These are phyloP conservation scores for Euphrasia arctica DNA, from an alignment of 305 asterid species.

Conservation along the genomic window DNA sequence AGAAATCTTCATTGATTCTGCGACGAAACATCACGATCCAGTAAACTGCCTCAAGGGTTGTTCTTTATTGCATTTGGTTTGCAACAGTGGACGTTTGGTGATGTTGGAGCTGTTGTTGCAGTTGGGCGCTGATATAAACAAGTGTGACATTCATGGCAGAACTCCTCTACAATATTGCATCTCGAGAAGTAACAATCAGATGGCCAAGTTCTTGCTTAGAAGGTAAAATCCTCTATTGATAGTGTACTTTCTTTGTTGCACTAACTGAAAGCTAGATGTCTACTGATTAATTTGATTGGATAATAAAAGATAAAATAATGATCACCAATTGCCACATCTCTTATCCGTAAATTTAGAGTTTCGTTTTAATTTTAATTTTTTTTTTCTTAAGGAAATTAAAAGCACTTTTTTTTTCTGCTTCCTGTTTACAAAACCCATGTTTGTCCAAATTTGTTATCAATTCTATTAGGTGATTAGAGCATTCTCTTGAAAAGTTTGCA, in stretches of 20 bases:
- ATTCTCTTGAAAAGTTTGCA: too few relatives aligned
- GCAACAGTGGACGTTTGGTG: conserved; percentile 55
- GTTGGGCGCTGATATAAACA: conserved; percentile 82
- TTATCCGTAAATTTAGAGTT: too few relatives aligned
- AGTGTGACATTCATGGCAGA: conserved; percentile 73
- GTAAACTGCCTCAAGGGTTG: conserved; percentile 68
- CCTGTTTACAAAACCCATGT: too few relatives aligned
- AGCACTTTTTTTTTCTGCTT: too few relatives aligned
- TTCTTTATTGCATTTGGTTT: conserved; percentile 81
- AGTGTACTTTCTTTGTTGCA: neutral
- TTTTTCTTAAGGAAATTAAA: too few relatives aligned
- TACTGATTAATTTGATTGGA: too few relatives aligned
- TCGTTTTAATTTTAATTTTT: too few relatives aligned
- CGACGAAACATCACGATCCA: conserved; percentile 42
- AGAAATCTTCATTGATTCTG: conserved; percentile 33
- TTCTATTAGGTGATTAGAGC: too few relatives aligned
- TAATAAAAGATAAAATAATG: too few relatives aligned
- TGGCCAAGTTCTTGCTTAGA: conserved; percentile 84
- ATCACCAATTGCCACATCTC: too few relatives aligned
- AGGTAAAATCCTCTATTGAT: conserved; percentile 46
- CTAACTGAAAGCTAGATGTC: too few relatives aligned
- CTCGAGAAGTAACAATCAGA: conserved; percentile 59
- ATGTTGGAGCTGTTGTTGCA: conserved; percentile 93
- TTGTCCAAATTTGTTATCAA: too few relatives aligned
- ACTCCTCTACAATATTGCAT: conserved; percentile 95